A percentile compares a stretch with the other conserved stretches of the same genome.
Conservation (phyloP, 345 rosid species). For the Gossypium anomalum region DNA sequence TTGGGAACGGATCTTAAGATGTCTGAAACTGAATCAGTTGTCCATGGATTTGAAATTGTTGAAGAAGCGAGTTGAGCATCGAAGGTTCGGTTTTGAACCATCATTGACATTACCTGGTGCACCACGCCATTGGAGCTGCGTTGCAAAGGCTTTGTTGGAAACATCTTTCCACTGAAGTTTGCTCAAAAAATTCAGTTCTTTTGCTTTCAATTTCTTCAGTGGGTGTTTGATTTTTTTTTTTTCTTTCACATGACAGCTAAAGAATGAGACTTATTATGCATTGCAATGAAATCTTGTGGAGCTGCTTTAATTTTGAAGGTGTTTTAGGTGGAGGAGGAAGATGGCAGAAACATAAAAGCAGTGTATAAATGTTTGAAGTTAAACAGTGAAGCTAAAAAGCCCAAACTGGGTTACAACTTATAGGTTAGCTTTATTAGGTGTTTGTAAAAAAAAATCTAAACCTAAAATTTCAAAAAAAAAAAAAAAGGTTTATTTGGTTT, state of each 20-base stretch:
- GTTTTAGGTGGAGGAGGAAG: neutral
- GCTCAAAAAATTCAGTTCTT: neutral
- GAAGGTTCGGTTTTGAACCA: conserved; percentile 61
- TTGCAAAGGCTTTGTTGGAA: conserved; percentile 18
- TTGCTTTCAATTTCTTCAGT: neutral
- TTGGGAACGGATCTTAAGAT: conserved; percentile 62
- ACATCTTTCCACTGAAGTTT: conserved; percentile 15
- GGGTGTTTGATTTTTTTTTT: neutral
- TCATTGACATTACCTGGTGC: conserved; percentile 41
- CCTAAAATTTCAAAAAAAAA: no score
- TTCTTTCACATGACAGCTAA: neutral
- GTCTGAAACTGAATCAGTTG: conserved; percentile 45
- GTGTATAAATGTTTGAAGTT: neutral
- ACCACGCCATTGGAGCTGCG: conserved; percentile 20
- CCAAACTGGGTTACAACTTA: neutral
- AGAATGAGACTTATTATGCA: neutral
- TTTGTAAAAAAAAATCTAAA: no score
- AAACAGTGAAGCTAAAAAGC: neutral
- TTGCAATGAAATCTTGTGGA: neutral
- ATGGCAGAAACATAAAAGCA: neutral
- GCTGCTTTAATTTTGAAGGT: neutral
- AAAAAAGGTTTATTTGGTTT: no score
- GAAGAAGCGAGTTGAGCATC: conserved; percentile 50
- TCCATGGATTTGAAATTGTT: conserved; percentile 31
- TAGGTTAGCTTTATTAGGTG: no score